Base-by-base conservation (phyloP, 306 rosid genomes). In the Dalbergia cochinchinensis region DNA sequence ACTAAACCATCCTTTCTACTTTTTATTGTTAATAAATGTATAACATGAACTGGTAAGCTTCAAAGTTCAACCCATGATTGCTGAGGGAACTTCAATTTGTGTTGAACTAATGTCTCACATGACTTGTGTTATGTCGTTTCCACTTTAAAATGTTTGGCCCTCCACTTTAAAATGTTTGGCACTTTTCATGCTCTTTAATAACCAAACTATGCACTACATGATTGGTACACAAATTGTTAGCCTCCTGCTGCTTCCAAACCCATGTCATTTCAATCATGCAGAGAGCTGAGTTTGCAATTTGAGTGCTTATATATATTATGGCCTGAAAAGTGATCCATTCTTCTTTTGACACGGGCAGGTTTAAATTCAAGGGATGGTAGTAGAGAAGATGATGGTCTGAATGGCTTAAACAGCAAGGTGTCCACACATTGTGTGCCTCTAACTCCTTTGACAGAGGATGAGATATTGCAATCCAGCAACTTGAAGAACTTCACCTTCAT, bases 391-490 rank as follows among this genome's bases (percentile, higher is more conserved):
- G 75, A 76, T 44, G 87, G 77, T 82, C 74, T 74, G 66, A 76
- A 85, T 34, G 69, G 74, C 76, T 63, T 74, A 70, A 88, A 86
- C 66, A 82, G 86, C 86, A 91, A 65, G 83, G 76, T 83, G 51
- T 84, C 93, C 34, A 68, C 88, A 26, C 75, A 67, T 61, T 86
- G 93, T 3, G 80, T 83, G 82, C 88, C 89, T 80, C 74, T 86
- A 73, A 85, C 85, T 48, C 90, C 92, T 31, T 86, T 91, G 61
- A 85, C 90, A 4, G 97, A 95, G 88, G 98, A 79, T 41, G 99
- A 90, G 91, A 92, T 92, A 82, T 73, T 92, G 87, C 86, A 84
- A 77, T 80, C 92, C 61, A 76, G 74, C 84, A 92, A 89, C 84
- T 87, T 95, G 88, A 91, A 91, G 86, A 81, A 62, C 74, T 95